phyloP scores from a whole-genome alignment of 1,284 basidiomycete species.

The Xerocomus amazonicus region DNA sequence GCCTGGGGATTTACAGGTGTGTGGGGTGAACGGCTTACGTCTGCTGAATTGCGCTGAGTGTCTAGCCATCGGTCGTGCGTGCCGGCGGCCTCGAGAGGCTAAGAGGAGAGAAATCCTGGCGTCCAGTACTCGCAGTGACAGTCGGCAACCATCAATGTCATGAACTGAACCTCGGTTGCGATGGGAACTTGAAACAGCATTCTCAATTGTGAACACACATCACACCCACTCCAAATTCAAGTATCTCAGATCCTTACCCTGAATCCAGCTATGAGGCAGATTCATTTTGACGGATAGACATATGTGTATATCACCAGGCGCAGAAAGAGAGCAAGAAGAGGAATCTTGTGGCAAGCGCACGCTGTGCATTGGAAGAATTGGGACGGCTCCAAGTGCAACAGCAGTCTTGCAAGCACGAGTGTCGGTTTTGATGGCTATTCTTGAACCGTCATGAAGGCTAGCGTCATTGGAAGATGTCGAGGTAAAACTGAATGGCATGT shows the following conservation, averaged over 20 bases:
- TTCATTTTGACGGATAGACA: constrained; percentile 41
- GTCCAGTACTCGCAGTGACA: constrained; percentile 57
- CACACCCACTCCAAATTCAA: too few species aligned
- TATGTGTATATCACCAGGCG: constrained; percentile 53
- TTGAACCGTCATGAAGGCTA: constrained; percentile 3
- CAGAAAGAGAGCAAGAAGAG: constrained; percentile 54
- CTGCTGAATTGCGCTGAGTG: not conserved
- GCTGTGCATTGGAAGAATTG: constrained; percentile 49
- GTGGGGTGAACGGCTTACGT: not conserved
- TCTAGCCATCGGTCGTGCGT: constrained; percentile 38
- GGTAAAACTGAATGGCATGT: constrained; percentile 25
- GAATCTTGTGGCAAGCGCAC: constrained; percentile 48
- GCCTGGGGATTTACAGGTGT: not conserved
- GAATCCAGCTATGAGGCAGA: constrained; percentile 38
- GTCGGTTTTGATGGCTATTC: constrained; percentile 33
- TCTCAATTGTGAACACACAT: constrained; percentile 44
- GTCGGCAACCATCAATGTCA: constrained; percentile 46
- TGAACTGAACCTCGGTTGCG: constrained; percentile 56
- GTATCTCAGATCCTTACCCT: not conserved
- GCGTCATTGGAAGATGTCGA: constrained; percentile 36
- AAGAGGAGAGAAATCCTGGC: constrained; percentile 53
- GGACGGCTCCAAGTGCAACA: constrained; percentile 42
- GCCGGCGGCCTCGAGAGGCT: constrained; percentile 45
- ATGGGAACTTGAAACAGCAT: constrained; percentile 57
- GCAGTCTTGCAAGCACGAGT: constrained; percentile 31